phyloP scores from a whole-genome alignment of 495 filamentous ascomycete genomes.

The Bathelium albidoporum region DNA sequence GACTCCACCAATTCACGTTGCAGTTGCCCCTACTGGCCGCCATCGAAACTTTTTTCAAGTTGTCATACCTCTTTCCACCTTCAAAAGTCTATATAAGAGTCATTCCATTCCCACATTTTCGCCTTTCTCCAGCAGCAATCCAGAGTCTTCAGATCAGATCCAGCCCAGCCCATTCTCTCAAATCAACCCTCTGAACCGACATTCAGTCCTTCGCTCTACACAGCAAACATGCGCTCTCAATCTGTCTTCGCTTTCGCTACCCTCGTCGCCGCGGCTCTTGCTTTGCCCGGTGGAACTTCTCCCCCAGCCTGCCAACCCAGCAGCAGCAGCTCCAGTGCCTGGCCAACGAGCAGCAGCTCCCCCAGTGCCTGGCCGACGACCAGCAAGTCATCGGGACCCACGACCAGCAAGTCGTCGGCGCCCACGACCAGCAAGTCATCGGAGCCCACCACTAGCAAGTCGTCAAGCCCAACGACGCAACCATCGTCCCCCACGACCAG shows the following conservation, averaged over 20 bases:
- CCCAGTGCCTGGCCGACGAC: neutral
- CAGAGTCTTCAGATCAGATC: neutral
- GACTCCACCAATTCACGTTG: neutral
- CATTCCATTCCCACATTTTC: neutral
- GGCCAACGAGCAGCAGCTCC: neutral
- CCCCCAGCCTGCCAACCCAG: neutral
- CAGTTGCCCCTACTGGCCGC: neutral
- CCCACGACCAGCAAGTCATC: neutral
- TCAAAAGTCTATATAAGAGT: neutral
- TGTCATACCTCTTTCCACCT: neutral
- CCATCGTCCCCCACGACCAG: neutral
- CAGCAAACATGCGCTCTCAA: conserved; percentile 1
- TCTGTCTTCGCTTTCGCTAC: conserved; percentile 1
- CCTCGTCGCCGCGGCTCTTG: neutral
- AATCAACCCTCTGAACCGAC: neutral
- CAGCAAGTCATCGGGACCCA: neutral
- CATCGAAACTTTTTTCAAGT: neutral
- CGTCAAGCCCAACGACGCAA: neutral
- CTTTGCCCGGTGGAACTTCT: neutral
- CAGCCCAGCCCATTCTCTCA: neutral
- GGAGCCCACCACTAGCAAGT: neutral
- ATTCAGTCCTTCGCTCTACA: neutral
- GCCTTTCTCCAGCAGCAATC: neutral
- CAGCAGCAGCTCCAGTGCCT: neutral
- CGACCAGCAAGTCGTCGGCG: neutral